Evolutionary conservation across 768 basidiomycete species (phyloP), one percentile per base, ranked within the genome.

Genomic region (Boletus insuetus): DNA sequence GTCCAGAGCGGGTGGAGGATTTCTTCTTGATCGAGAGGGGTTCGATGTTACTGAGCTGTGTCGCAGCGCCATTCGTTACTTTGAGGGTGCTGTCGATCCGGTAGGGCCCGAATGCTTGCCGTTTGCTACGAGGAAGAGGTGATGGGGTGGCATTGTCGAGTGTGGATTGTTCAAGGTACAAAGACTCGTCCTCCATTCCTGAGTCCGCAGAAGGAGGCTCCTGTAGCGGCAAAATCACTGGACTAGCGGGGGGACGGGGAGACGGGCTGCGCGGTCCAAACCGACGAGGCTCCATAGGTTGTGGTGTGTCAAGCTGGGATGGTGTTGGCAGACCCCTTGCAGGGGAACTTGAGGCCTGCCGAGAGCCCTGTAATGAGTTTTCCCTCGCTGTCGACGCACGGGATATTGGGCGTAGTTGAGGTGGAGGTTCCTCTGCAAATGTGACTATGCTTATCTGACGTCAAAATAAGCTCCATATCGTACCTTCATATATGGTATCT

Each of bases 1-100:
- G 72, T 22, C 73, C 69, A 44, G 71, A 74, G 35, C 84, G 81
- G 26, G 83, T 75, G 8, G 89, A 89, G 6, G 80, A 76, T 69
- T 90, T 91, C 77, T 94, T 92, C 77, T 86, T 91, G 69, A 94
- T 93, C 3, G 86, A 88, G 55, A 94, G 74, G 8, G 91, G 91
- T 64, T 90, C 89, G 20, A 92, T 78, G 24, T 72, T 74, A 35
- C 73, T 76, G 51, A 70, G 53, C 32, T 77, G 70, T 24, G 73
- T 71, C 53, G 77, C 60, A 24, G 64, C 53, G 46, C 68, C 63
- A 38, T 64, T 69, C 34, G 65, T 58, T 56, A 65, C 65, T 61
- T 78, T 84, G 10, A 86, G 84, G 0, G 80, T 83, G 26, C 75
- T 66, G 29, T 87, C 84, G 13, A 69, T 71, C 63, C 82, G 84